Evolutionary conservation across 1,139 yeast species (phyloP).

Genomic region (Zygoascus hellenicus): DNA sequence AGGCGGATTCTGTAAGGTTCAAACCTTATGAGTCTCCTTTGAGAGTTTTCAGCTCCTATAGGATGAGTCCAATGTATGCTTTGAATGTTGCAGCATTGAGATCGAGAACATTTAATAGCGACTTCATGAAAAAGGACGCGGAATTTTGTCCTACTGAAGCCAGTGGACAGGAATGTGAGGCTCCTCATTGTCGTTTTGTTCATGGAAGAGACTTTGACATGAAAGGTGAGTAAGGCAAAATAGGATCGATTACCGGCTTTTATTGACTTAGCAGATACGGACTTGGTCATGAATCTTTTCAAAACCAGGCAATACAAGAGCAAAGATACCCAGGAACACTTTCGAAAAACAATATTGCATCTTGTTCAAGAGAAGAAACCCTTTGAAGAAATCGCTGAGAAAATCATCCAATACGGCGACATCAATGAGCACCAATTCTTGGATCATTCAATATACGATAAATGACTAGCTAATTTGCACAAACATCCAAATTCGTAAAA

Average conservation of each 20-base stretch:
- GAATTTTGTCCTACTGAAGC: slow-evolving; percentile 28
- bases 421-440: slow-evolving; percentile 9
- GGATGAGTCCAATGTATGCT: slow-evolving; percentile 28
- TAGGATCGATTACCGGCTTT: neutral
- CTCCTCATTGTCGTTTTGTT: slow-evolving; percentile 22
- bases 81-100: slow-evolving; percentile 21
- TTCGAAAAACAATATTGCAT: neutral
- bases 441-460: neutral
- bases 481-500: too few species aligned
- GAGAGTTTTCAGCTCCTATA: slow-evolving; percentile 25
- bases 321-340: neutral
- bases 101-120: slow-evolving; percentile 28
- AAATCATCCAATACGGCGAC: slow-evolving; percentile 11
- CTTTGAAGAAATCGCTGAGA: slow-evolving; percentile 10
- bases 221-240: slow-evolving; percentile 19
- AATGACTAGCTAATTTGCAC: too few species aligned
- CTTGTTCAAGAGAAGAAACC: slow-evolving; percentile 3
- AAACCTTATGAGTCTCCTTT: slow-evolving; percentile 29
- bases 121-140: slow-evolving; percentile 18
- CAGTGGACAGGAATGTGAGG: slow-evolving; percentile 23
- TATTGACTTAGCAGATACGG: neutral
- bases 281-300: neutral
- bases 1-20: slow-evolving; percentile 20
- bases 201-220: slow-evolving; percentile 28
- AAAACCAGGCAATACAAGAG: neutral